Evolutionary conservation across 441 rosid species (phyloP), one percentile per base, ranked within the genome.

Genomic region (Populus hybrid): DNA sequence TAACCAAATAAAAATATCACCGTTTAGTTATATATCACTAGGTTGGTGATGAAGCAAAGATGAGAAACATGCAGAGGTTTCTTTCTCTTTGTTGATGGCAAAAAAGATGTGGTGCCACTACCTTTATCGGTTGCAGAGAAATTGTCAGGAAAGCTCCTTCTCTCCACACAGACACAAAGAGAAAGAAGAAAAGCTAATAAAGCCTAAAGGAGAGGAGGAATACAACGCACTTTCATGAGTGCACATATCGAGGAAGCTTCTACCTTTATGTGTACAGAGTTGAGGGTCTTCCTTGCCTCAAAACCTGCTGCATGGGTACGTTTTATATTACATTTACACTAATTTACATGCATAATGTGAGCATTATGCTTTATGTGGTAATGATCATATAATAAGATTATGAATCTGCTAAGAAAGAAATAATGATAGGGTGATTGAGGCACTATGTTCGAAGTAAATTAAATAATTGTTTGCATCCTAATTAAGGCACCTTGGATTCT

Each of bases 201-300:
- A 87, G 90, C 85, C 84, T 81, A 81, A 83, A 87, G 85, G 35
- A 71, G 85, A 77, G 78, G 86, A 79, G 77, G 86, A 78, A 85
- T 75, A 71, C 86, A 81, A 86, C 90, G 89, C 90, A 87, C 88
- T 88, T 80, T 84, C 91, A 85, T 53, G 88, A 80, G 70, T 86
- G 67, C 89, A 77, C 83, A 84, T 84, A 80, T 88, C 93, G 95
- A 92, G 90, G 96, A 90, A 90, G 96, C 96, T 92, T 90, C 94
- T 81, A 61, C 67, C 91, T 86, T 86, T 83, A 76, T 78, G 77
- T 36, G 20, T 77, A 10, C 77, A 75, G 77, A 85, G 78, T 38
- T 65, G 14, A 57, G 42, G 11, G n/a, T 50, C 35, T 71, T 68
- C 24, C 81, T 32, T 1, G 14, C 66, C 28, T 9, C 66, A 63